Evolutionary conservation across 495 filamentous ascomycete species (phyloP).

Genomic region (Coniosporium apollinis): DNA sequence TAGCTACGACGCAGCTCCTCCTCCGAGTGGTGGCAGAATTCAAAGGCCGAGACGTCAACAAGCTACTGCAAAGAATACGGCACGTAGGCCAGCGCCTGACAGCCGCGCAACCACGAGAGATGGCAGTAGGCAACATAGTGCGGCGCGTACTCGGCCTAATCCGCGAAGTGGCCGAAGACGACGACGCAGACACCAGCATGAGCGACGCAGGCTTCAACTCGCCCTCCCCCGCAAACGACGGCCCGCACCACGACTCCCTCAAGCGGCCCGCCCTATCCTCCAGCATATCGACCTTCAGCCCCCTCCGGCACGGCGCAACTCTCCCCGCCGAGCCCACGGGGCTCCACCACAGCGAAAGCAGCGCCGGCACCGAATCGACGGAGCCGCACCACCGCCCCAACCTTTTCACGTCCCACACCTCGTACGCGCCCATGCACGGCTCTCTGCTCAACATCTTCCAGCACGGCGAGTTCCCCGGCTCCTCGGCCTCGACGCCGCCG

Average conservation of each 20-base stretch:
- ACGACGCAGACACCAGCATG: constrained; percentile 44
- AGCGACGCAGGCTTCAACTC: constrained; percentile 26
- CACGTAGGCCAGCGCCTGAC: constrained; percentile 56
- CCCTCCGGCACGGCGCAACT: constrained; percentile 20
- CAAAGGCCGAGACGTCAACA: constrained; percentile 52
- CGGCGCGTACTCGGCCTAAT: constrained; percentile 79
- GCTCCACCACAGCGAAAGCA: constrained; percentile 7
- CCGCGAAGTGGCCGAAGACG: constrained; percentile 72
- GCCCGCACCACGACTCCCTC: constrained; percentile 6
- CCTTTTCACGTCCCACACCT: constrained; percentile 35
- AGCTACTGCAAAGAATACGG: constrained; percentile 62
- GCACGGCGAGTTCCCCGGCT: no score
- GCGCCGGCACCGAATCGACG: constrained; percentile 6
- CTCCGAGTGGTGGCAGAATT: constrained; percentile 63
- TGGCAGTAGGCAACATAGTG: constrained; percentile 86
- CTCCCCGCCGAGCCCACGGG: constrained; percentile 18
- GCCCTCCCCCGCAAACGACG: constrained; percentile 1
- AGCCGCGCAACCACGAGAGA: constrained; percentile 69
- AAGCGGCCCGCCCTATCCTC: constrained; percentile 25
- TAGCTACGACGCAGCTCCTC: constrained; percentile 76
- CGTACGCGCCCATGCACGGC: constrained; percentile 34
- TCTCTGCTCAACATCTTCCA: constrained; percentile 81
- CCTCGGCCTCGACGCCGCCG: constrained; percentile 25
- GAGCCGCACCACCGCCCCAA: constrained; percentile 16
- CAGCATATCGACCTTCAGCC: constrained; percentile 27